Evolutionary conservation across 2,329 filamentous ascomycete genomes (phyloP), one percentile per base, ranked within the genome.

Genomic region (Paecilomyces dactylethromorphus): DNA sequence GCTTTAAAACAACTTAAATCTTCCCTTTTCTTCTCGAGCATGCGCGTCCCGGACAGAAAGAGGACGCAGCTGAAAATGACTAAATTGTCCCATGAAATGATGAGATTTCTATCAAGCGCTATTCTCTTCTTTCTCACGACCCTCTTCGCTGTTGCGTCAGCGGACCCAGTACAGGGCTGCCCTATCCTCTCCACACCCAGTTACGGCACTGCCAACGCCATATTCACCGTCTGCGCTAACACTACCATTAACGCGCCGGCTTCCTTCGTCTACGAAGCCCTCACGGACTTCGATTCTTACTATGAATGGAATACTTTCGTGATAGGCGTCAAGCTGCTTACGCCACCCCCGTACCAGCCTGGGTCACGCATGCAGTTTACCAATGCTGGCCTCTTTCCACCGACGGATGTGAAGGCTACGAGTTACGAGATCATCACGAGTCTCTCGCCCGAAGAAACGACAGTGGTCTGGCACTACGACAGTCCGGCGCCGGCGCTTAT

Each of bases 261-360:
- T 18, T 32, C 26, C 2, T 39, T 56, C 8, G 55, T 56, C 21
- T 56, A 56, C 39, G 22, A 32, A 4, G 31, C 51, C 24, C 39
- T 56, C 39, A 56, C 55, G 2, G 55, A 56, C 24, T 56, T 49
- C 39, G 55, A 56, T 39, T 7, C 21, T 8, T 56, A 56, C 10
- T 39, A 56, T 15, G 35, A 51, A 56, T 56, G 55, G 55, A 56
- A 56, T 18, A 51, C 55, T 8, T 56, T 56, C 31, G 55, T 56
- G 12, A 31, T 56, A 15, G 39, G 51, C 15, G 55, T 56, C 15
- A 22, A 56, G 26, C 39, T 56, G n/a, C 55, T 56, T 15, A 51
- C 26, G 21, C 18, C 55, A 11, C 39, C 55, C 2, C 35, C 55
- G 6, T 56, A 56, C 21, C 55, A 51, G 10, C 39, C 31, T 5